Evolutionary conservation across 2,329 filamentous ascomycete genomes (phyloP).

Genomic region (Periconia macrospinosa): DNA sequence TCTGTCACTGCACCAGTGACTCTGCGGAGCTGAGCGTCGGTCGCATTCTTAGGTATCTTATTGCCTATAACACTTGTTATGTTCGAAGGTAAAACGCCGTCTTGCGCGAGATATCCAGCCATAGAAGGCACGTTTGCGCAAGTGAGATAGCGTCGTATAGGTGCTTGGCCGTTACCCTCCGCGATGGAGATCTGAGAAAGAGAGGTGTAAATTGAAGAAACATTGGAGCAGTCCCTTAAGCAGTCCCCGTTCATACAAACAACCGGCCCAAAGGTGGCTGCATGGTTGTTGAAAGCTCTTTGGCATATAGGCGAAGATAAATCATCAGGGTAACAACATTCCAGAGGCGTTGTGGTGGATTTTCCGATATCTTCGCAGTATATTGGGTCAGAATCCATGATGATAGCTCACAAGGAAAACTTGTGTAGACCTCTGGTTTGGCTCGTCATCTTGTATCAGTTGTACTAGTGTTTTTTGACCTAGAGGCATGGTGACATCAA

Average conservation of each 20-base stretch:
- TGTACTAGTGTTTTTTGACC: too few relatives aligned
- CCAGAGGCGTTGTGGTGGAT: background rate
- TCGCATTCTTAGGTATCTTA: slow-evolving; percentile 4
- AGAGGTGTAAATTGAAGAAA: slow-evolving; percentile 10
- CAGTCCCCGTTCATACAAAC: slow-evolving; percentile 5
- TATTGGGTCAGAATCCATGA: background rate
- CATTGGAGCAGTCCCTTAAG: slow-evolving; percentile 3
- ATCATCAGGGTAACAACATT: slow-evolving; percentile 3
- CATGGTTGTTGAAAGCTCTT: background rate
- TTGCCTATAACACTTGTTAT: slow-evolving; percentile 4
- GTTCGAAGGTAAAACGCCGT: background rate
- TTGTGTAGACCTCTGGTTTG: too few relatives aligned
- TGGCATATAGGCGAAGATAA: slow-evolving; percentile 1
- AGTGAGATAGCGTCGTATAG: slow-evolving; percentile 12
- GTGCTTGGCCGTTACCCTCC: slow-evolving; percentile 11
- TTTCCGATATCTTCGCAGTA: slow-evolving; percentile 9
- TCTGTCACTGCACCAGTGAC: slow-evolving; percentile 16
- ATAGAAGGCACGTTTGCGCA: slow-evolving; percentile 19
- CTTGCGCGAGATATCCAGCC: slow-evolving; percentile 8
- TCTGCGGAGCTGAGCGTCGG: slow-evolving; percentile 3
- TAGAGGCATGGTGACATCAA: too few relatives aligned
- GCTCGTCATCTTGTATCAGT: too few relatives aligned
- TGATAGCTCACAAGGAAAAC: background rate
- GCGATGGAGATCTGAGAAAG: slow-evolving; percentile 1
- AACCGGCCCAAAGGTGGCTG: background rate